These are phyloP conservation scores for Pulveroboletus sp. DNA, from an alignment of 768 basidiomycete species.

Conservation along the genomic window DNA sequence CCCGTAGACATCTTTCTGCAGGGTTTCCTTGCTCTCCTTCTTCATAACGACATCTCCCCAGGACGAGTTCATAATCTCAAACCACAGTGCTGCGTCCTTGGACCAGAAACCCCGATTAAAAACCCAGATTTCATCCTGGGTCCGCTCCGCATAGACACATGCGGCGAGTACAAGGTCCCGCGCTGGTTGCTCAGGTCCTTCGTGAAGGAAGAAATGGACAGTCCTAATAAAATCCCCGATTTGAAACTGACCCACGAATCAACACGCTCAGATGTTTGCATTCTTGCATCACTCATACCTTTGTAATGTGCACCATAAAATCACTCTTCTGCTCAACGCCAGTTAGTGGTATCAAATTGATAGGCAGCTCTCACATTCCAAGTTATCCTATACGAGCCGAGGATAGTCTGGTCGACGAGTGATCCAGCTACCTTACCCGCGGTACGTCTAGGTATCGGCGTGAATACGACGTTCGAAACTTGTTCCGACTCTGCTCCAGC, in stretches of 20 bases:
- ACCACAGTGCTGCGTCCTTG: conserved; percentile 60
- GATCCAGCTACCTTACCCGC: conserved; percentile 44
- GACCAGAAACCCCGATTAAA: conserved; percentile 68
- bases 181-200: conserved; percentile 50
- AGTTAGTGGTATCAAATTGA: conserved; percentile 2
- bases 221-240: conserved; percentile 18
- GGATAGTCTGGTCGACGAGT: conserved; percentile 46
- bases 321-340: conserved; percentile 41
- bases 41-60: conserved; percentile 77
- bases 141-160: conserved; percentile 47
- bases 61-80: conserved; percentile 54
- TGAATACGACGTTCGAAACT: conserved; percentile 46
- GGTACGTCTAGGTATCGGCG: conserved; percentile 40
- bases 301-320: conserved; percentile 49
- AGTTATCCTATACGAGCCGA: conserved; percentile 49
- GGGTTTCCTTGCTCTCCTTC: conserved; percentile 56
- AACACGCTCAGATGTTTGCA: background rate
- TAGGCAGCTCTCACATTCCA: conserved; percentile 49
- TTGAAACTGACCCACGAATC: conserved; percentile 28
- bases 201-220: conserved; percentile 52
- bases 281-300: conserved; percentile 33
- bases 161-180: conserved; percentile 49
- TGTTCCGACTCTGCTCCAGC: conserved; percentile 44
- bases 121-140: conserved; percentile 73
- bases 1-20: conserved; percentile 72